These are phyloP conservation scores for Secale cereale DNA, from an alignment of 176 grass and related monocot genomes.

Conservation along the genomic window DNA sequence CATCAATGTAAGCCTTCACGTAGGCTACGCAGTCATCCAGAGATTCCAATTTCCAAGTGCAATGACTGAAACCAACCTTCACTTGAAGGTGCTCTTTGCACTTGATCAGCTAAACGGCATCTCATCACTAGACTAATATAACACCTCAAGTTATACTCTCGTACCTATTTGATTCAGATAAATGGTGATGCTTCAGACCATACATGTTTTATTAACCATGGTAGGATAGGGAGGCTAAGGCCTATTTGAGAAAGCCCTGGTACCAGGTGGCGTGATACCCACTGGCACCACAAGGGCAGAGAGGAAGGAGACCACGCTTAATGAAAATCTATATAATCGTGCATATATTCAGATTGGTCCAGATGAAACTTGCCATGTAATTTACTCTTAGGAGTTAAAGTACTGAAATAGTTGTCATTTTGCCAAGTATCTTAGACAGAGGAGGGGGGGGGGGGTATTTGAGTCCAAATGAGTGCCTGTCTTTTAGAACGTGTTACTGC, in stretches of 20 bases:
- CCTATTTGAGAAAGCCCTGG: not conserved
- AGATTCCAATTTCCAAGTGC: slow-evolving; percentile 71
- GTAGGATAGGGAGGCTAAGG: not conserved
- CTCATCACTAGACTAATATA: slow-evolving; percentile 40
- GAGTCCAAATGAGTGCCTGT: too few species aligned
- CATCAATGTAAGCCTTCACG: slow-evolving; percentile 77
- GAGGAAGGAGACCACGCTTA: not conserved
- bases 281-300: not conserved
- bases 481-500: too few species aligned
- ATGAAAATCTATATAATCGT: not conserved
- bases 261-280: not conserved
- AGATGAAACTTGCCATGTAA: not conserved
- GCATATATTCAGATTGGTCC: not conserved
- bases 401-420: not conserved
- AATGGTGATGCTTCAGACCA: slow-evolving; percentile 1
- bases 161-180: slow-evolving; percentile 7
- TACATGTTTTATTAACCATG: not conserved
- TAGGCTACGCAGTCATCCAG: slow-evolving; percentile 71
- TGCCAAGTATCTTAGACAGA: too few species aligned
- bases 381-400: not conserved
- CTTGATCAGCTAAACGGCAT: slow-evolving; percentile 57
- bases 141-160: not conserved
- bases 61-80: slow-evolving; percentile 73
- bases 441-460: too few species aligned
- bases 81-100: slow-evolving; percentile 58